Evolutionary conservation across 1,284 basidiomycete species (phyloP).

Genomic region (Ceratobasidium sp.): DNA sequence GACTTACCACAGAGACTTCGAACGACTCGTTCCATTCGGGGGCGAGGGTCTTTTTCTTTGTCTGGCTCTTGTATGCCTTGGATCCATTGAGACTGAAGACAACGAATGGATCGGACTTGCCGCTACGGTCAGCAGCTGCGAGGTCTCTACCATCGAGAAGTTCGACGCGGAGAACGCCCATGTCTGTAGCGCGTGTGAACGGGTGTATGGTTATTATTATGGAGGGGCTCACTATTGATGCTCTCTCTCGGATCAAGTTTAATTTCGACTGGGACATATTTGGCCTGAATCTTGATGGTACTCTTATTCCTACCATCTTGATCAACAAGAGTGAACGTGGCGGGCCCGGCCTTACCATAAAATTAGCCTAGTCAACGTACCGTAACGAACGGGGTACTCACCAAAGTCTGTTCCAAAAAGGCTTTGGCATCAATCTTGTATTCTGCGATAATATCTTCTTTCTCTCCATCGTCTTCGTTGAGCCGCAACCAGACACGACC

Average conservation of each 20-base stretch:
- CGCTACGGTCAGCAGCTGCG: constrained; percentile 84
- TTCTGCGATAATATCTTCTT: constrained; percentile 83
- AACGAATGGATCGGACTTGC: constrained; percentile 91
- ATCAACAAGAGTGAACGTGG: constrained; percentile 63
- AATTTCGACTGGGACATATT: constrained; percentile 91
- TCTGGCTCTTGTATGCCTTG: constrained; percentile 86
- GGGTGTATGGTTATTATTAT: background rate
- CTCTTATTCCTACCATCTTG: constrained; percentile 61
- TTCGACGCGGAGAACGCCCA: constrained; percentile 85
- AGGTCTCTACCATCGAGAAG: constrained; percentile 81
- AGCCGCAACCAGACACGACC: constrained; percentile 85
- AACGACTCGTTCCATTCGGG: constrained; percentile 90
- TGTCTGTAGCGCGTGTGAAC: constrained; percentile 62
- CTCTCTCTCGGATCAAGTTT: constrained; percentile 87
- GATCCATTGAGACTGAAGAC: constrained; percentile 85
- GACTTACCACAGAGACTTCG: constrained; percentile 70
- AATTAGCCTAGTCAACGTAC: too few species aligned
- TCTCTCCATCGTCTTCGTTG: constrained; percentile 82
- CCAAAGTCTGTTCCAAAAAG: constrained; percentile 80
- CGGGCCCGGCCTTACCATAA: constrained; percentile 60
- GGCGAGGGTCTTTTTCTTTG: constrained; percentile 87
- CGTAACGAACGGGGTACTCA: constrained; percentile 51
- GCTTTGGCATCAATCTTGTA: constrained; percentile 80
- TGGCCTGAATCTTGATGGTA: constrained; percentile 73
- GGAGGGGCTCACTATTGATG: constrained; percentile 80